Evolutionary conservation across 306 rosid genomes (phyloP).

Genomic region (Malus orientalis): DNA sequence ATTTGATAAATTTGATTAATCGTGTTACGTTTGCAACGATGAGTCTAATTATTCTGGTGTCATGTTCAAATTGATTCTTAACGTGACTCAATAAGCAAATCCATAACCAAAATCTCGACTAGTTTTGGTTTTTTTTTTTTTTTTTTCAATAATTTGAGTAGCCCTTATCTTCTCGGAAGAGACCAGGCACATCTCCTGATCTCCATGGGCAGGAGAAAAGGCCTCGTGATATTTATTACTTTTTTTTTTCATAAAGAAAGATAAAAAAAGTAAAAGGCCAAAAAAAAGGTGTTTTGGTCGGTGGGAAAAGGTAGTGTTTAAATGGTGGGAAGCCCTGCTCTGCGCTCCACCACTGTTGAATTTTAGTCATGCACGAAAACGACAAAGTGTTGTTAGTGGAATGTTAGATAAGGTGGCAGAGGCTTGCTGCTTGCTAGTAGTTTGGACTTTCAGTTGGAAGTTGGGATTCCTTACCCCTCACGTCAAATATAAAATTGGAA

Average conservation of each 20-base stretch:
- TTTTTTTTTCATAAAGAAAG: neutral
- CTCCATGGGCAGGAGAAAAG: neutral
- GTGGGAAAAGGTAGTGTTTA: neutral
- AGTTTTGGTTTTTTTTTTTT: too few relatives aligned
- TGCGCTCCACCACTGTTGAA: neutral
- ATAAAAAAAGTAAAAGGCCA: fast-evolving
- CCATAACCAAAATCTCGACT: too few relatives aligned
- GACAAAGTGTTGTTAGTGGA: neutral
- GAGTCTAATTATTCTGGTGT: too few relatives aligned
- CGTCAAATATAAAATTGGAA: neutral
- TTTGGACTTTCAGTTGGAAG: constrained; percentile 4
- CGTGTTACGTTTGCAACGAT: too few relatives aligned
- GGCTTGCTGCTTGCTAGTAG: neutral
- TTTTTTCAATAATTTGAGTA: neutral
- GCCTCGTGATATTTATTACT: neutral
- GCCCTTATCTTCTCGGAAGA: neutral
- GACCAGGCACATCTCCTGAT: neutral
- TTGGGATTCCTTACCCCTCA: constrained; percentile 1
- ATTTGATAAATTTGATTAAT: neutral
- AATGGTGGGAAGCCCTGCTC: neutral
- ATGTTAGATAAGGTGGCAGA: neutral
- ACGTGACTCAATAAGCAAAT: too few relatives aligned
- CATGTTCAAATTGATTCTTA: too few relatives aligned
- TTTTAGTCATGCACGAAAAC: neutral
- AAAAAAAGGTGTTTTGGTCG: neutral